phyloP scores from a whole-genome alignment of 352 stramenopile species.

The Globisporangium camurandrum region DNA sequence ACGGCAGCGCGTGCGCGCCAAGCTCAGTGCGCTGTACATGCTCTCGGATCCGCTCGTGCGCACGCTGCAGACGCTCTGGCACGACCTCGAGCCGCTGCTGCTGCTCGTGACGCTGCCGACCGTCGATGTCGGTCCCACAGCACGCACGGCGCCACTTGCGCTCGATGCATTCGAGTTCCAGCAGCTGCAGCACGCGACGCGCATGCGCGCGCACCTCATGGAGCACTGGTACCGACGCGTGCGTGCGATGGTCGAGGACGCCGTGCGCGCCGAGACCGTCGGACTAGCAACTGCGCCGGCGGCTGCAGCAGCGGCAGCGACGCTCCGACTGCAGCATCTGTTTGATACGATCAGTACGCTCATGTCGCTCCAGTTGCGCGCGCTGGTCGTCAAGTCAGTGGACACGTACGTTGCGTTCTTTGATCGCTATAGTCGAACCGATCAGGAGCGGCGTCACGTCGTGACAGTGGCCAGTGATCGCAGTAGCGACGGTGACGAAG shows the following conservation, averaged over 20 bases:
- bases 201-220: constrained; percentile 38
- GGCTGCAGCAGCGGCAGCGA: constrained; percentile 15
- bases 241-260: constrained; percentile 39
- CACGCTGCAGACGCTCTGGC: constrained; percentile 51
- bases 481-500: too few species aligned
- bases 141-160: constrained; percentile 22
- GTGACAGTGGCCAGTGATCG: too few species aligned
- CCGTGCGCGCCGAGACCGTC: constrained; percentile 16
- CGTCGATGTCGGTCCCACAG: too few species aligned
- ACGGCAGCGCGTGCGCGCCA: constrained; percentile 32
- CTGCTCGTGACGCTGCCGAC: constrained; percentile 42
- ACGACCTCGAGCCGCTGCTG: constrained; percentile 38
- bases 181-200: constrained; percentile 39
- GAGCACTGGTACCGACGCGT: constrained; percentile 51
- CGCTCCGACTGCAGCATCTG: constrained; percentile 29
- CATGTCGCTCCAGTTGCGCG: constrained; percentile 70
- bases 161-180: constrained; percentile 43
- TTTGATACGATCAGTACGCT: constrained; percentile 55
- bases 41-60: constrained; percentile 42
- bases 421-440: constrained; percentile 38
- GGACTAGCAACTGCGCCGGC: constrained; percentile 4
- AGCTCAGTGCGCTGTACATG: constrained; percentile 34
- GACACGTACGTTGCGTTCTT: constrained; percentile 62
- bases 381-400: constrained; percentile 59
- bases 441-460: too few species aligned